Evolutionary conservation across 2,329 filamentous ascomycete species (phyloP).

Genomic region (Sclerotinia subarctica): DNA sequence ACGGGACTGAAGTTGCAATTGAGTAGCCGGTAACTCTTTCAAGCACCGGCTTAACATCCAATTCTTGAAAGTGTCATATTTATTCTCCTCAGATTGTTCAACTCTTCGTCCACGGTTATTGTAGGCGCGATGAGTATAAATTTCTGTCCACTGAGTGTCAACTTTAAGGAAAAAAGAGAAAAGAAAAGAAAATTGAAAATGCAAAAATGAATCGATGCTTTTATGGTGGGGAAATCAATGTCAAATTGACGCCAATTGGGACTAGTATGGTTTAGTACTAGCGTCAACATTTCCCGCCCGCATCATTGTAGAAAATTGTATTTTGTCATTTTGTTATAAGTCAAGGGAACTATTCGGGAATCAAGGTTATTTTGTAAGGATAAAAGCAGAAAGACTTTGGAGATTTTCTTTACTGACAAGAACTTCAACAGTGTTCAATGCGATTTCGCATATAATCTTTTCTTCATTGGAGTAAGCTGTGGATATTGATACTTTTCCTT

Average conservation of each 20-base stretch:
- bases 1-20: conserved; percentile 37
- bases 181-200: conserved; percentile 36
- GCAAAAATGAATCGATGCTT: background rate
- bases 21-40: conserved; percentile 29
- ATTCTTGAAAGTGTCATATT: conserved; percentile 41
- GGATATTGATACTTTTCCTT: conserved; percentile 20
- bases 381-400: background rate
- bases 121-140: conserved; percentile 55
- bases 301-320: conserved; percentile 15
- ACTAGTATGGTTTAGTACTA: conserved; percentile 3
- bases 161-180: conserved; percentile 50
- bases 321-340: background rate
- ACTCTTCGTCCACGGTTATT: conserved; percentile 51
- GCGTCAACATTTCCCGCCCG: background rate
- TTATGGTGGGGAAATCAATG: conserved; percentile 16
- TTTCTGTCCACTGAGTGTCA: conserved; percentile 49
- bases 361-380: background rate
- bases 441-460: conserved; percentile 26
- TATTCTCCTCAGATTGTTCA: conserved; percentile 52
- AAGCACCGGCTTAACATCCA: conserved; percentile 37
- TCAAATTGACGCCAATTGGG: background rate
- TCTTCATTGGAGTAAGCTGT: conserved; percentile 35
- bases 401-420: background rate
- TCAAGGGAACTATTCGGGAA: background rate
- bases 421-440: conserved; percentile 5